phyloP scores from a whole-genome alignment of 2,329 filamentous ascomycete species.

The Lomentospora prolificans region DNA sequence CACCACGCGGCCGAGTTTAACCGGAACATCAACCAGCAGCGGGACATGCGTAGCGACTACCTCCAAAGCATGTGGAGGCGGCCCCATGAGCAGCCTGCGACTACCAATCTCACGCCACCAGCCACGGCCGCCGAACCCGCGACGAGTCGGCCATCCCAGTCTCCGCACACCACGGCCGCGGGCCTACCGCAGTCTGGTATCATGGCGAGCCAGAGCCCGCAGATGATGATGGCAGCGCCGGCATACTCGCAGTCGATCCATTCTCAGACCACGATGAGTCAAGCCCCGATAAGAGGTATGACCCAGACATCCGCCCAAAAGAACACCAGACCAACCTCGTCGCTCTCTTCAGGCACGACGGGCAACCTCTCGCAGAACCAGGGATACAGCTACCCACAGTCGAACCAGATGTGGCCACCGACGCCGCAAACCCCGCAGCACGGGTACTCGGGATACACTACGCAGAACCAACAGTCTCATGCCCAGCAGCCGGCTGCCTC shows the following conservation, averaged over 20 bases:
- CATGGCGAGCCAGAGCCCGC: slow-evolving; percentile 52
- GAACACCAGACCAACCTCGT: slow-evolving; percentile 55
- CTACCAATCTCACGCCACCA: slow-evolving; percentile 36
- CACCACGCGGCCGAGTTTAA: slow-evolving; percentile 87
- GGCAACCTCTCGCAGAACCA: slow-evolving; percentile 40
- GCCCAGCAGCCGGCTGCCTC: slow-evolving; percentile 47
- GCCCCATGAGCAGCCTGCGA: slow-evolving; percentile 64
- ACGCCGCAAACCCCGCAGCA: slow-evolving; percentile 52
- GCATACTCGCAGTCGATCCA: slow-evolving; percentile 64
- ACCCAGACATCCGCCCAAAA: slow-evolving; percentile 43
- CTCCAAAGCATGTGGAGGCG: slow-evolving; percentile 74
- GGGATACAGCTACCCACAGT: slow-evolving; percentile 53
- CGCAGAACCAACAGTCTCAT: slow-evolving; percentile 41
- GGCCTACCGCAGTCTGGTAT: slow-evolving; percentile 47
- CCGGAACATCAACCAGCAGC: slow-evolving; percentile 70
- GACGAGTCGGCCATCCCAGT: slow-evolving; percentile 44
- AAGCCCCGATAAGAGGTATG: slow-evolving; percentile 62
- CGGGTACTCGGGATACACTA: slow-evolving; percentile 42
- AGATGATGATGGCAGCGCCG: slow-evolving; percentile 55
- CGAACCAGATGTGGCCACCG: slow-evolving; percentile 57
- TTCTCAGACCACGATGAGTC: slow-evolving; percentile 60
- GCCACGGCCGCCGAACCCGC: slow-evolving; percentile 20
- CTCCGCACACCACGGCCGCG: slow-evolving; percentile 46
- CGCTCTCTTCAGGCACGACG: slow-evolving; percentile 36
- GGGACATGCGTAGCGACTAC: slow-evolving; percentile 69